These are phyloP conservation scores for Ophiostoma tasmaniense DNA, from an alignment of 2,329 filamentous ascomycete genomes.

Conservation along the genomic window DNA sequence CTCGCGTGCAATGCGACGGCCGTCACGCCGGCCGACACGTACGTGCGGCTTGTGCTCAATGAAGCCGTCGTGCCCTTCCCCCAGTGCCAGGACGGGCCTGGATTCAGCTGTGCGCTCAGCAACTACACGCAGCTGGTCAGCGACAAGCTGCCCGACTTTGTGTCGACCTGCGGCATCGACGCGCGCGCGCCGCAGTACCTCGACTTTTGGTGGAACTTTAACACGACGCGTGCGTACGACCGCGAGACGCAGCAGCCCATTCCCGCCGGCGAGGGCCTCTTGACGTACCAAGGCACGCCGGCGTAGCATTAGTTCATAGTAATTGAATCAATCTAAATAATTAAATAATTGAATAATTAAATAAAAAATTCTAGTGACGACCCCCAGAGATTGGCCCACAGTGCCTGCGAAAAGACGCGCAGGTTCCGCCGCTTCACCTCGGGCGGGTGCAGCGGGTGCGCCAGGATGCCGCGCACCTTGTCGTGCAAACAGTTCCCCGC, in stretches of 20 bases:
- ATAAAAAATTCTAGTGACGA: background rate
- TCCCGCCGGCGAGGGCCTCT: constrained; percentile 9
- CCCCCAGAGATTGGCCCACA: background rate
- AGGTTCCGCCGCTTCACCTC: constrained; percentile 11
- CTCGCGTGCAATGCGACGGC: constrained; percentile 39
- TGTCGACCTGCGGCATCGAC: constrained; percentile 17
- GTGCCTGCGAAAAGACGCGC: background rate
- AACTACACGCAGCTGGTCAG: constrained; percentile 38
- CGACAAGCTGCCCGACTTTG: constrained; percentile 17
- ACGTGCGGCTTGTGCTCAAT: constrained; percentile 51
- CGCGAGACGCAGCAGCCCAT: constrained; percentile 16
- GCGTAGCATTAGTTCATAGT: background rate
- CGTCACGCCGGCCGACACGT: constrained; percentile 26
- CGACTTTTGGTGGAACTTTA: constrained; percentile 20
- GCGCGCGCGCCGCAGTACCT: constrained; percentile 18
- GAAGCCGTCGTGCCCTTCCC: constrained; percentile 54
- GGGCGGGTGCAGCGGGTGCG: constrained; percentile 13
- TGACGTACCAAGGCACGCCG: constrained; percentile 15
- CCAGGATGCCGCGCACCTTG: constrained; percentile 14
- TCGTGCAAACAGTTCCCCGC: constrained; percentile 13
- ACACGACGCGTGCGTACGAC: constrained; percentile 16
- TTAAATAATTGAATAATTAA: too few species aligned
- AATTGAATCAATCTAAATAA: background rate
- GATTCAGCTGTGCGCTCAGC: constrained; percentile 40
- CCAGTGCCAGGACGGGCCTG: constrained; percentile 46